These are phyloP conservation scores for Stephania yunnanensis DNA, from an alignment of 164 flowering plant genomes.

Conservation along the genomic window DNA sequence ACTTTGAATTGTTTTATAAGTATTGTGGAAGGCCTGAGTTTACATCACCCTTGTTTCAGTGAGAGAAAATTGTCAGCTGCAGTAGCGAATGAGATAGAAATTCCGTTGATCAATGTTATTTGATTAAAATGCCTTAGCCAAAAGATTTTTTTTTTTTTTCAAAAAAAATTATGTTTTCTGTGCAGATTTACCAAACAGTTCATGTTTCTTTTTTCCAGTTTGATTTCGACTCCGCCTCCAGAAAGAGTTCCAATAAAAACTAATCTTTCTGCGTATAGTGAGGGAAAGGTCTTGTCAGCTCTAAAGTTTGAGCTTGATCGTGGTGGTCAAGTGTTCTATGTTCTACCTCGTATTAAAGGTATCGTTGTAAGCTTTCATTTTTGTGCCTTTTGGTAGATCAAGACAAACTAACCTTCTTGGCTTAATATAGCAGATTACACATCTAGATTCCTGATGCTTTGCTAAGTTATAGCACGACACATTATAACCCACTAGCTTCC, in stretches of 20 bases:
- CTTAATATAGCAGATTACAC: not conserved
- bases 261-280: slow-evolving; percentile 66
- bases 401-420: not conserved
- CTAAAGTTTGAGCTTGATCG: slow-evolving; percentile 82
- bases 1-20: not conserved
- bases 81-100: not conserved
- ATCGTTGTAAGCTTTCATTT: not conserved
- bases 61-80: not conserved
- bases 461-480: not conserved
- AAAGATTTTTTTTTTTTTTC: not conserved
- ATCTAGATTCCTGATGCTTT: not conserved
- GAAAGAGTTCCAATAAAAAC: slow-evolving; percentile 97
- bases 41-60: not conserved
- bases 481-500: not conserved
- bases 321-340: slow-evolving; percentile 94
- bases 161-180: not conserved
- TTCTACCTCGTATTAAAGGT: slow-evolving; percentile 96
- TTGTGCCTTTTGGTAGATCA: not conserved
- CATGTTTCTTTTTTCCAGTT: slow-evolving; percentile 38
- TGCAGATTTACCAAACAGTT: not conserved
- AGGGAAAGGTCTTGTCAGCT: slow-evolving; percentile 63
- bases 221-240: slow-evolving; percentile 96
- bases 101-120: not conserved
- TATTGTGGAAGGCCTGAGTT: not conserved
- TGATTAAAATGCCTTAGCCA: not conserved